phyloP scores from a whole-genome alignment of 2,329 filamentous ascomycete genomes.

The Xylariaceae sp. region DNA sequence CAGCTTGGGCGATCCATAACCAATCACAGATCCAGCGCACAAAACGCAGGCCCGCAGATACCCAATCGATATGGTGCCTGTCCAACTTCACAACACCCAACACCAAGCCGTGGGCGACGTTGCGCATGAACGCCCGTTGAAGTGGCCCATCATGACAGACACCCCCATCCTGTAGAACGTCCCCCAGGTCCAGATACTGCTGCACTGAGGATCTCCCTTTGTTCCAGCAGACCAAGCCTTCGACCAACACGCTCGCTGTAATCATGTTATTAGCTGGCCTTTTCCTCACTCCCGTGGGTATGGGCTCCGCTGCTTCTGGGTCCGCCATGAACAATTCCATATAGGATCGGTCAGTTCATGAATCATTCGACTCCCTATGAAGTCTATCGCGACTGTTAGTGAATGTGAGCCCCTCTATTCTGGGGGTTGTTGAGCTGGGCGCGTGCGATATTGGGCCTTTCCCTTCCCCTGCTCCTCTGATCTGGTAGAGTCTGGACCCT shows the following conservation, averaged over 20 bases:
- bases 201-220: constrained; percentile 1
- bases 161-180: constrained; percentile 19
- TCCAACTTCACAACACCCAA: constrained; percentile 11
- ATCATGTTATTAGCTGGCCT: constrained; percentile 1
- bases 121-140: constrained; percentile 19
- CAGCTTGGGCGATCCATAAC: constrained; percentile 4
- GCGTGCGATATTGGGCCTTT: not conserved
- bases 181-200: constrained; percentile 7
- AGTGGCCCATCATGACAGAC: constrained; percentile 17
- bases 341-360: not conserved
- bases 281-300: not conserved
- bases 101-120: not conserved
- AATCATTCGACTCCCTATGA: no score
- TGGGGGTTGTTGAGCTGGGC: no score
- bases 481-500: not conserved
- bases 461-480: constrained; percentile 1
- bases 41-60: constrained; percentile 1
- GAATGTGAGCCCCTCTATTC: no score
- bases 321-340: not conserved
- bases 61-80: not conserved
- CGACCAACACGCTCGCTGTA: not conserved
- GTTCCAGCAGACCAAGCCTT: constrained; percentile 1
- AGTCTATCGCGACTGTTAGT: no score
- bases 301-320: constrained; percentile 1
- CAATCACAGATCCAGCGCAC: constrained; percentile 15